A percentile compares a stretch with the other conserved stretches of the same genome.
These are phyloP conservation scores for Teratosphaeriaceae sp. DNA, from an alignment of 2,329 filamentous ascomycete genomes.

Conservation along the genomic window DNA sequence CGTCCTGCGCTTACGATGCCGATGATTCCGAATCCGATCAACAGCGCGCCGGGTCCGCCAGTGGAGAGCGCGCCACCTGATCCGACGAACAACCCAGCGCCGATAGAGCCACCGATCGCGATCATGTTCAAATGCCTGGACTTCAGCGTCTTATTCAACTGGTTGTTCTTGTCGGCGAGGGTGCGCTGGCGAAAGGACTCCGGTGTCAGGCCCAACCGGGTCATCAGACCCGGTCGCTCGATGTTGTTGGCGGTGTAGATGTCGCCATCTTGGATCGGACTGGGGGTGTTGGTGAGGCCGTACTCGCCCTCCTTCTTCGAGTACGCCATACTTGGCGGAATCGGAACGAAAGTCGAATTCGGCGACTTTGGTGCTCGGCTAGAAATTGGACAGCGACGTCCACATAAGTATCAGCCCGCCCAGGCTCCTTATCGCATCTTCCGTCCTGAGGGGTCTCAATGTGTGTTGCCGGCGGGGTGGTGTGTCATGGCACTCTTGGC, in stretches of 20 bases:
- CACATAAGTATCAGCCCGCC: too few relatives aligned
- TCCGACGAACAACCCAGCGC: constrained; percentile 31
- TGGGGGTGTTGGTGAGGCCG: not conserved
- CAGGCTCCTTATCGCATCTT: too few relatives aligned
- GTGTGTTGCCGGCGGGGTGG: too few relatives aligned
- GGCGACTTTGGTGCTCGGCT: too few relatives aligned
- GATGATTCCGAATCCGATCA: constrained; percentile 26
- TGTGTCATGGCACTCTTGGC: not conserved
- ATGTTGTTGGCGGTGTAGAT: constrained; percentile 10
- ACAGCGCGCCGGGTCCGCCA: constrained; percentile 28
- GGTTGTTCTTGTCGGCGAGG: constrained; percentile 22
- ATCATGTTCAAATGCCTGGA: constrained; percentile 8
- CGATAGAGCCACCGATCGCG: constrained; percentile 33
- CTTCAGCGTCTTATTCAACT: constrained; percentile 30
- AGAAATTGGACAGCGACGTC: too few relatives aligned
- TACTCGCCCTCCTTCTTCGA: not conserved
- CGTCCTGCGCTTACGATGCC: constrained; percentile 20
- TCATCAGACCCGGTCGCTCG: constrained; percentile 15
- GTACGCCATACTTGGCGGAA: not conserved
- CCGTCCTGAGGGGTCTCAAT: too few relatives aligned
- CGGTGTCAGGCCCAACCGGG: constrained; percentile 25
- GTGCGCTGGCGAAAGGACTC: constrained; percentile 25
- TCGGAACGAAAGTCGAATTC: not conserved
- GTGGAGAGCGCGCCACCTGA: constrained; percentile 25
- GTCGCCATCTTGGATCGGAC: constrained; percentile 12